Evolutionary conservation across 208 protist genomes (phyloP), one percentile per base, ranked within the genome.

Genomic region (Wallacemonas sp.): DNA sequence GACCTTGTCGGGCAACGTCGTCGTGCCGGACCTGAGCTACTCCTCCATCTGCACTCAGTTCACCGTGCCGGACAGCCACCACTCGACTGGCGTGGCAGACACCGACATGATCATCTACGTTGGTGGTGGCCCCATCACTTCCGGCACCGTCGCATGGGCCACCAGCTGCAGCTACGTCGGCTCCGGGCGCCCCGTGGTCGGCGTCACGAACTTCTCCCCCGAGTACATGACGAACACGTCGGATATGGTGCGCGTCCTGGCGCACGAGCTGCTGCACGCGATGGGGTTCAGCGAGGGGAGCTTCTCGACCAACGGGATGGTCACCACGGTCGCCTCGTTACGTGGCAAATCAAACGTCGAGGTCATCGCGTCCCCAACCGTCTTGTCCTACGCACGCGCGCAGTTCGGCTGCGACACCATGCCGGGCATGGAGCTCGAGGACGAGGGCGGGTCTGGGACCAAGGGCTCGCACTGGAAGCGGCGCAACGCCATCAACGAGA

Each of bases 231-330:
- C 24, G 17, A 16, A 46, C 19, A 60, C 23, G 8, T 23, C 24
- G 14, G n/a, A 58, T 6, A 63, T 21, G 32, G 38, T 38, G 19
- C 75, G 75, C 54, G 39, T 69, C 1, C 32, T 70, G 3, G 65
- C 57, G 5, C 86, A 93, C 33, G 86, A 90, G 57, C 34, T 88
- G 1, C 65, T 84, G 11, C 86, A 93, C 72, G 80, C 80, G 6
- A 49, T 92, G 19, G 85, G 85, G 0, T 76, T 81, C 43, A 41
- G 27, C 26, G 11, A 19, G 2, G 38, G 61, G 27, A 63, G 27
- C 2, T 65, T 78, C 26, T 12, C 26, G 8, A 36, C 39, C 34
- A 32, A 56, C 1, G 47, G 54, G 0, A 69, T 78, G 61, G 21
- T 69, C 0, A 24, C 9, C 14, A 55, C 54, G 5, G 43, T 62